Base-by-base conservation (phyloP, 208 protist genomes). In the Leishmania gerbilli region DNA sequence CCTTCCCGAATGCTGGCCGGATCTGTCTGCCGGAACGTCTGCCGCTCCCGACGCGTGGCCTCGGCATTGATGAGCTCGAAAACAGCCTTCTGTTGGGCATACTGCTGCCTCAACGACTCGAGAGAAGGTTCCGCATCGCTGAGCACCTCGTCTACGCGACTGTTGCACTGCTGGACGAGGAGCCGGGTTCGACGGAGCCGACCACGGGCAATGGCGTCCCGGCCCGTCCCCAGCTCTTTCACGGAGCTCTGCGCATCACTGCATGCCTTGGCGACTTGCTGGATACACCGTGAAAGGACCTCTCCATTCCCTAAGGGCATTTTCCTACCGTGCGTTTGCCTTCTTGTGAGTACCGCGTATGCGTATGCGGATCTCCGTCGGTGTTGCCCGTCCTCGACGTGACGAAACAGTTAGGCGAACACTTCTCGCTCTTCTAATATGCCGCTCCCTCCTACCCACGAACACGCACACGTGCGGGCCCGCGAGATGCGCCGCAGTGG, bases 221-320 rank as follows among this genome's bases (percentile, higher is more conserved):
- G 84, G 1, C 80, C 85, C 2, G 92, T 93, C 13, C 92, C 90
- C 1, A 95, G 81, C 71, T 94, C 90, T 37, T 76, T 67, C 42
- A 84, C 67, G n/a, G 92, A 86, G 37, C 64, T 86, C 62, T 87
- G 82, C 40, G 90, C 74, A 85, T 95, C 92, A 58, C 84, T 71
- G 19, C 80, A 84, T 13, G 92, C 90, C 62, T 88, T 90, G 65
- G 60, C 67, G 11, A 93, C 72, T 64, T 95, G 90, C 82, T 95
- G 88, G 27, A 81, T 78, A n/a, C 87, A 87, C 45, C 88, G 83
- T 5, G 87, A 88, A 31, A 94, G 83, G 3, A 87, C 76, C 75
- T 95, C 92, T 55, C 88, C 89, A 76, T 82, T 85, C 72, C 92
- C 90, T 53, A 93, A 51, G 21, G 92, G 82, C 92, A 95, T 95